Conservation (phyloP, 1,284 basidiomycete species). For the Ustilago bromivora region DNA sequence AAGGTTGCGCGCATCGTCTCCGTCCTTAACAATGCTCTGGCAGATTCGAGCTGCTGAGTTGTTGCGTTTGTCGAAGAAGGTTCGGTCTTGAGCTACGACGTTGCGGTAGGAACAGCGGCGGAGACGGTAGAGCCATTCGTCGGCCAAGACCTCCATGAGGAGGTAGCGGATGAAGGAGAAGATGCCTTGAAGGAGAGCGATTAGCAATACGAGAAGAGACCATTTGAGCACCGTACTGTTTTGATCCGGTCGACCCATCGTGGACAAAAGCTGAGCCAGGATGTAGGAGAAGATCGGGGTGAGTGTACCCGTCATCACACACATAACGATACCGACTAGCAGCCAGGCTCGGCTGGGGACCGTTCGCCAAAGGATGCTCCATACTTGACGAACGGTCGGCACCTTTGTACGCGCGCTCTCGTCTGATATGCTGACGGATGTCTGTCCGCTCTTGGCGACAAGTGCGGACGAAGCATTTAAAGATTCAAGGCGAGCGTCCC, state of each 20-base stretch:
- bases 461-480: not conserved
- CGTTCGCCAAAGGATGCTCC: constrained; percentile 76
- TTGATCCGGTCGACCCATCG: constrained; percentile 76
- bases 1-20: constrained; percentile 85
- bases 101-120: constrained; percentile 76
- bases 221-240: constrained; percentile 62
- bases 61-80: constrained; percentile 84
- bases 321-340: constrained; percentile 75
- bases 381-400: constrained; percentile 24
- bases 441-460: not conserved
- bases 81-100: constrained; percentile 84
- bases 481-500: constrained; percentile 8
- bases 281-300: constrained; percentile 92
- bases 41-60: constrained; percentile 78
- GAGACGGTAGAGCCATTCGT: constrained; percentile 81
- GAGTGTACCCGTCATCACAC: constrained; percentile 79
- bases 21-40: constrained; percentile 87
- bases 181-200: constrained; percentile 82
- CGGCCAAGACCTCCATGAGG: constrained; percentile 76
- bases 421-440: not conserved
- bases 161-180: constrained; percentile 77
- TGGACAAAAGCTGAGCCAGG: constrained; percentile 82
- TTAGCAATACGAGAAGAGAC: constrained; percentile 73
- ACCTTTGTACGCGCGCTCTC: not conserved
- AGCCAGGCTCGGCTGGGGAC: constrained; percentile 81